Conservation (phyloP, 2,329 filamentous ascomycete genomes). For the Arthrinium puccinioides region DNA sequence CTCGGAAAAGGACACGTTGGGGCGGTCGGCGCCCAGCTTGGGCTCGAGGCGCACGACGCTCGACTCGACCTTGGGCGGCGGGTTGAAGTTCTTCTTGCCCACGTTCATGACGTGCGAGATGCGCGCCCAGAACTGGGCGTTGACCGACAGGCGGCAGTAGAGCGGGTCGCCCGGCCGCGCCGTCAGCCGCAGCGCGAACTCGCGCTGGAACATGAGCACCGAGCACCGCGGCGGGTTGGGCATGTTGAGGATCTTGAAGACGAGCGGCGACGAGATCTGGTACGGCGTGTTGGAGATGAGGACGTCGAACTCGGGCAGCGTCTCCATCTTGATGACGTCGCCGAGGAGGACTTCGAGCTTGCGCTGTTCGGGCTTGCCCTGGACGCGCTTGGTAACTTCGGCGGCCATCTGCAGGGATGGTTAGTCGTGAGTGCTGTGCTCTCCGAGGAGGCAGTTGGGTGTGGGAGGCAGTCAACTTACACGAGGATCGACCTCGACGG, state of each 20-base stretch:
- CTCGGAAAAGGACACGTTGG: conserved; percentile 87
- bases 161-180: conserved; percentile 82
- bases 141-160: conserved; percentile 85
- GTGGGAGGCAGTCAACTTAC: too few relatives aligned
- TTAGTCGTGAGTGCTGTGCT: too few relatives aligned
- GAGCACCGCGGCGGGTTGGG: conserved; percentile 59
- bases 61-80: conserved; percentile 86
- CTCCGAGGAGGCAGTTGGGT: too few relatives aligned
- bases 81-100: conserved; percentile 91
- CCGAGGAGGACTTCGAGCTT: conserved; percentile 83
- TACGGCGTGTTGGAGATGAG: conserved; percentile 67
- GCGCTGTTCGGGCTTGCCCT: conserved; percentile 78
- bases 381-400: conserved; percentile 88
- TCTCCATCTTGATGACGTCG: conserved; percentile 64
- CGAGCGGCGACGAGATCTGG: conserved; percentile 82
- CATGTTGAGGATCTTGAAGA: conserved; percentile 60
- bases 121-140: conserved; percentile 86
- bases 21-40: conserved; percentile 67
- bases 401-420: too few relatives aligned
- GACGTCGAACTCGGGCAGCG: conserved; percentile 64
- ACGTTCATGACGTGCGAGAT: conserved; percentile 78
- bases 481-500: conserved; percentile 87
- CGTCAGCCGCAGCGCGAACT: conserved; percentile 78
- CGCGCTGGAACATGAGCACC: conserved; percentile 61
- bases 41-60: conserved; percentile 87